phyloP scores from a whole-genome alignment of 2,329 filamentous ascomycete genomes.

The Calonectria henricotiae region DNA sequence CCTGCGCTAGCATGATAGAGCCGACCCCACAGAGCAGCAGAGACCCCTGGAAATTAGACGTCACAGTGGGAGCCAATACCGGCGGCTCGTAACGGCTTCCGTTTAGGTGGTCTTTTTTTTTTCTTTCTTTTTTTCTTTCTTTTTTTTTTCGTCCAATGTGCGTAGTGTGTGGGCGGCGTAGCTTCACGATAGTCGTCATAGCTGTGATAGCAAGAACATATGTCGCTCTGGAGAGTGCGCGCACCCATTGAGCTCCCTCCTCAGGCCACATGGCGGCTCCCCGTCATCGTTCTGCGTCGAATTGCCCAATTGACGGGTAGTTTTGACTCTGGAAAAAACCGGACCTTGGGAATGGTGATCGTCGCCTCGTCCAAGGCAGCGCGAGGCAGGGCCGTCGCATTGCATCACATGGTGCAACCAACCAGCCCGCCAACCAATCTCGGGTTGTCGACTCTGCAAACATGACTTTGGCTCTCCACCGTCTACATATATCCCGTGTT shows the following conservation, averaged over 20 bases:
- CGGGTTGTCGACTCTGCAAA: slow-evolving; percentile 2
- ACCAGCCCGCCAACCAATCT: slow-evolving; percentile 13
- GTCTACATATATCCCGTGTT: slow-evolving; percentile 15
- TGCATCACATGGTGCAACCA: slow-evolving; percentile 24
- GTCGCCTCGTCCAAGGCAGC: slow-evolving; percentile 23
- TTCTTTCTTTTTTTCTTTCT: not conserved
- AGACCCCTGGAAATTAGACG: slow-evolving; percentile 24
- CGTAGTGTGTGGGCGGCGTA: not conserved
- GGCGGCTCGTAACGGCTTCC: not conserved
- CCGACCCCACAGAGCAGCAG: slow-evolving; percentile 7
- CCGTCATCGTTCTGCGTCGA: not conserved
- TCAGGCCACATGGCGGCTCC: no score
- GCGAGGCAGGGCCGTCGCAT: slow-evolving; percentile 13
- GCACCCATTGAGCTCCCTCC: no score
- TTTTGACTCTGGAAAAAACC: slow-evolving; percentile 23
- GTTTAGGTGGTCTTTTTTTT: no score
- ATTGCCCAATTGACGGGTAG: slow-evolving; percentile 3
- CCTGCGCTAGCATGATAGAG: not conserved
- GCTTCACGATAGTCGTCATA: no score
- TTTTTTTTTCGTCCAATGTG: not conserved
- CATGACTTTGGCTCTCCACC: slow-evolving; percentile 19
- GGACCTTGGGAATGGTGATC: slow-evolving; percentile 20
- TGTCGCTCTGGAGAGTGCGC: no score
- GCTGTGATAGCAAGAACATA: no score
- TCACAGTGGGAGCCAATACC: slow-evolving; percentile 16